Base-by-base conservation (phyloP, 371 early-diverging fungal genomes). In the Dichotomocladium elegans region DNA sequence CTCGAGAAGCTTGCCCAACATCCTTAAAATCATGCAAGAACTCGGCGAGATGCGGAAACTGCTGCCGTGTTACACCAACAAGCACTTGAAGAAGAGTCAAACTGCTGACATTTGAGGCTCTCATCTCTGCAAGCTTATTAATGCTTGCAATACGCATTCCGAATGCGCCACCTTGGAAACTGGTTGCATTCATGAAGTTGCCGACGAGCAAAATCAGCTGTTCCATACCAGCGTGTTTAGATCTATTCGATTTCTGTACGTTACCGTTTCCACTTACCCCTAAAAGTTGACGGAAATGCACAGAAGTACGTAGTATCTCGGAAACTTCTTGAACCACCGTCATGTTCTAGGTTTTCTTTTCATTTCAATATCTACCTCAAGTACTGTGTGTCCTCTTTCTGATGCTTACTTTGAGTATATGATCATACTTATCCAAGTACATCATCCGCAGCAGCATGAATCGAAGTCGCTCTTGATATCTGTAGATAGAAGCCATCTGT, bases 111-210 rank as follows among this genome's bases (percentile, higher is more conserved):
- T 77, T 61, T 0, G 75, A 64, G 4, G 81, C 64, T 37, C 77
- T 80, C 1, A 78, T 80, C 53, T 83, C 84, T 4, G 61, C 46
- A 11, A 83, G 50, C 79, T 81, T 83, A 41, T 64, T 68, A n/a
- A 83, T 62, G 55, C 77, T 78, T 4, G 67, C 56, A 4, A 83
- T 69, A 11, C 62, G 55, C 60, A 82, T 76, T 25, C 84, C 84
- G 59, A 70, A 82, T 2, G 84, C 84, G 29, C 78, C 79, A n/a
- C 84, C 84, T 50, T 77, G 75, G 17, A 70, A 48, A 46, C 71
- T 71, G 3, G 75, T 64, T 1, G 72, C 75, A 58, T 83, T 83
- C 83, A 83, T 81, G 48, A 65, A 83, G 51, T 83, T 83, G 41
- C 84, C 84, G n/a, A 83, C 54, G 3, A 74, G 43, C 25, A 83